phyloP scores from a whole-genome alignment of 495 filamentous ascomycete species.

The Margaritispora aquatica region DNA sequence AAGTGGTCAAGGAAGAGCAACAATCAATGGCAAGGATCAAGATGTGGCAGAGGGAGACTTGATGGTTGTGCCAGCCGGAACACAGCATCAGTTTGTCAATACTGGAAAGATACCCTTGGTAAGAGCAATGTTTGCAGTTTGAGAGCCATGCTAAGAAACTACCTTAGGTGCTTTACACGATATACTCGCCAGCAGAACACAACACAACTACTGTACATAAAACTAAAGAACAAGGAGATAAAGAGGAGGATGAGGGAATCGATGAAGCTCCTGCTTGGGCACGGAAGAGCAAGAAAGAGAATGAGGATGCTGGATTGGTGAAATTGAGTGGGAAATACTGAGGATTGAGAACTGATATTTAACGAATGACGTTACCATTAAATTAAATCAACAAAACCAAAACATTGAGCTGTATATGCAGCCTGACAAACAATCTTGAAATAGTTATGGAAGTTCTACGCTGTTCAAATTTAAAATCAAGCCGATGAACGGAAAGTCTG shows the following conservation, averaged over 20 bases:
- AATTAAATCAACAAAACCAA: no score
- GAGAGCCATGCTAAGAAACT: background rate
- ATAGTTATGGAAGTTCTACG: no score
- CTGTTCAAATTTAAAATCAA: no score
- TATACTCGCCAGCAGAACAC: constrained; percentile 60
- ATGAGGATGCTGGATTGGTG: constrained; percentile 50
- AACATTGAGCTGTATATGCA: no score
- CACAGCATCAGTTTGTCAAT: constrained; percentile 63
- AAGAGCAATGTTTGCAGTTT: background rate
- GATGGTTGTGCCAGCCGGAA: constrained; percentile 58
- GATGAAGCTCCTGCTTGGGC: constrained; percentile 58
- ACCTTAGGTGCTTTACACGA: constrained; percentile 49
- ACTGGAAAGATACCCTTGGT: constrained; percentile 41
- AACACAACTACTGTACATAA: constrained; percentile 48
- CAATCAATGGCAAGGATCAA: constrained; percentile 53
- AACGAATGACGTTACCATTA: no score
- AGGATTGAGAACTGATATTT: no score
- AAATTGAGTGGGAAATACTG: constrained; percentile 28
- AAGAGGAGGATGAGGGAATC: constrained; percentile 51
- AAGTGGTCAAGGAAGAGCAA: constrained; percentile 47
- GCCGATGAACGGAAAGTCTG: no score
- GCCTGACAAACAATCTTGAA: no score
- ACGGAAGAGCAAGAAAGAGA: constrained; percentile 46
- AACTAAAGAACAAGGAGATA: constrained; percentile 56
- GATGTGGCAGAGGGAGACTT: constrained; percentile 52